A percentile compares a stretch with the other conserved stretches of the same genome.
Conservation (phyloP, 2,329 filamentous ascomycete species). For the Ophiocordyceps camponoti-floridani region DNA sequence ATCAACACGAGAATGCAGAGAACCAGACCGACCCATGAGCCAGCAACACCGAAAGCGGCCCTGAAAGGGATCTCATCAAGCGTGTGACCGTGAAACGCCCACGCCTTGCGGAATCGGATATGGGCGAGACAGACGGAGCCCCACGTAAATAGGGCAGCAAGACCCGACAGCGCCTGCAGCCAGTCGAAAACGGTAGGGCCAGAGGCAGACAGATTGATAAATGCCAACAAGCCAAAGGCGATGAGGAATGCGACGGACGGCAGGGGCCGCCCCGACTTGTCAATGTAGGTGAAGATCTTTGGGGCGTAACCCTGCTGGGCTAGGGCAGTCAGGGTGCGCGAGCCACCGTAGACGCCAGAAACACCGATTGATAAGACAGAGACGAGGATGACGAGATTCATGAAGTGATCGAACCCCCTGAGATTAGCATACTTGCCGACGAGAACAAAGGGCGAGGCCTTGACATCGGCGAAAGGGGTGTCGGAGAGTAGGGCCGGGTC, state of each 20-base stretch:
- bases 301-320: conserved; percentile 33
- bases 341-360: conserved; percentile 32
- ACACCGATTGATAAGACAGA: conserved; percentile 33
- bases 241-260: conserved; percentile 21
- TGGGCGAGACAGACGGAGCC: conserved; percentile 44
- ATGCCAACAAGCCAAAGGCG: conserved; percentile 24
- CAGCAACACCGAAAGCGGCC: conserved; percentile 40
- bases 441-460: conserved; percentile 29
- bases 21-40: conserved; percentile 43
- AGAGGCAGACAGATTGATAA: conserved; percentile 21
- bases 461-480: conserved; percentile 9
- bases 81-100: conserved; percentile 38
- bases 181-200: conserved; percentile 39
- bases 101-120: conserved; percentile 45
- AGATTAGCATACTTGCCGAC: conserved; percentile 27
- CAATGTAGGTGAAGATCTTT: conserved; percentile 30
- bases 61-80: conserved; percentile 50
- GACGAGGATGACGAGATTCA: conserved; percentile 32
- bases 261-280: conserved; percentile 30
- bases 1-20: conserved; percentile 37
- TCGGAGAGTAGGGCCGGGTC: conserved; percentile 20
- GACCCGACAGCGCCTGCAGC: conserved; percentile 42
- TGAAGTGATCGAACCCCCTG: conserved; percentile 24
- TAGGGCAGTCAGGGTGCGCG: conserved; percentile 32
- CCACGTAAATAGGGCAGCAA: conserved; percentile 46